A percentile compares a stretch with the other conserved stretches of the same genome.
Evolutionary conservation across 768 basidiomycete species (phyloP).

Genomic region (Termitomyces sp.): DNA sequence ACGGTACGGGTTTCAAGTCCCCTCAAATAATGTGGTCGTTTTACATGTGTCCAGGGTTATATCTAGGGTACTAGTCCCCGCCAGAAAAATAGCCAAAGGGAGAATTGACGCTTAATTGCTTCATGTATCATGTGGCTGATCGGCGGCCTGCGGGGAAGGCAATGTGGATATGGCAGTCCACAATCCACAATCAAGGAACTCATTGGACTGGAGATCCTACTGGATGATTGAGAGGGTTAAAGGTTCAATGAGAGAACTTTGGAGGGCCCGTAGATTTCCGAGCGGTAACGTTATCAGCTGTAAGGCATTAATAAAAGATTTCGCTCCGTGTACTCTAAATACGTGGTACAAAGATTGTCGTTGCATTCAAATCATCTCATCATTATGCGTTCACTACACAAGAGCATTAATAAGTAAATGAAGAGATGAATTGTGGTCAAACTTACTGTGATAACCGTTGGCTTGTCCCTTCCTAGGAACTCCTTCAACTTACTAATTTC

Average conservation of each 20-base stretch:
- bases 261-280: not conserved
- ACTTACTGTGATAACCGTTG: constrained; percentile 93
- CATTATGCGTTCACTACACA: not conserved
- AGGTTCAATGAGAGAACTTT: not conserved
- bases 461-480: constrained; percentile 82
- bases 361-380: not conserved
- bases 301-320: not conserved
- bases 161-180: not conserved
- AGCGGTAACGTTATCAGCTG: not conserved
- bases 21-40: not conserved
- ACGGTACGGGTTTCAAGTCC: not conserved
- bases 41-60: not conserved
- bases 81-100: not conserved
- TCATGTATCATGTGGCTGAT: not conserved
- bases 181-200: not conserved
- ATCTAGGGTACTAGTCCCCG: not conserved
- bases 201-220: not conserved
- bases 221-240: not conserved
- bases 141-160: not conserved
- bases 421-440: not conserved
- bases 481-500: constrained; percentile 79
- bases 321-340: not conserved
- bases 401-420: not conserved
- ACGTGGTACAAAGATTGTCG: not conserved
- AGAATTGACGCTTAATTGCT: not conserved